Evolutionary conservation across 805 yeast species (phyloP), one percentile per base, ranked within the genome.

Genomic region (Danielozyma ontarioensis): DNA sequence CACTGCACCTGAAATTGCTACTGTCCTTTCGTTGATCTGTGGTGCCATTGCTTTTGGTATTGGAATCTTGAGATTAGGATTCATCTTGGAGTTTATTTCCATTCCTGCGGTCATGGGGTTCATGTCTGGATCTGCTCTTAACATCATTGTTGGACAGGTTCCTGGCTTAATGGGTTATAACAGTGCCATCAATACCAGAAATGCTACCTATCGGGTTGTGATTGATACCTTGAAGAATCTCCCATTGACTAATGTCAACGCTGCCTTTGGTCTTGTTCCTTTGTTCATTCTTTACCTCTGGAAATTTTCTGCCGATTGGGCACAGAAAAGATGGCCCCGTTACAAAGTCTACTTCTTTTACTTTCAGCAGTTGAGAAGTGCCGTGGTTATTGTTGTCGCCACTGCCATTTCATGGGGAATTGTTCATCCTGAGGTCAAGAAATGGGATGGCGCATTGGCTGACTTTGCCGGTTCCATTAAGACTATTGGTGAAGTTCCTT

Each of bases 61-160:
- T 38, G 97, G 97, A 42, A 33, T 89, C 5, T 60, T 87, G 41
- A 72, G 97, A 49, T 65, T 89, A 16, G 97, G 97, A 0, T 89
- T 89, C 62, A 68, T 89, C 33, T 77, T 89, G 28, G 97, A 89
- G 58, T 78, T 83, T 53, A 87, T 89, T 49, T 86, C 96, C 3
- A 69, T 81, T 51, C 96, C 96, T 29, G 94, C 96, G 1, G 95
- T 89, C 27, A 70, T 87, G 61, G 97, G 97, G 0, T 89, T 88
- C 66, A 89, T 89, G 90, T 74, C 90, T 22, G 97, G 97, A 33
- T 88, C 96, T 4, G 96, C 97, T 2, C 73, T 89, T 49, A 80
- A 70, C 49, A 89, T 89, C 52, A 68, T 82, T 23, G 59, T 69
- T 39, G 97, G 97, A 16, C 97, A 89, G 64, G 79, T 89, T 5